Evolutionary conservation across 257 asterid genomes (phyloP).

Genomic region (Scutellaria minor): DNA sequence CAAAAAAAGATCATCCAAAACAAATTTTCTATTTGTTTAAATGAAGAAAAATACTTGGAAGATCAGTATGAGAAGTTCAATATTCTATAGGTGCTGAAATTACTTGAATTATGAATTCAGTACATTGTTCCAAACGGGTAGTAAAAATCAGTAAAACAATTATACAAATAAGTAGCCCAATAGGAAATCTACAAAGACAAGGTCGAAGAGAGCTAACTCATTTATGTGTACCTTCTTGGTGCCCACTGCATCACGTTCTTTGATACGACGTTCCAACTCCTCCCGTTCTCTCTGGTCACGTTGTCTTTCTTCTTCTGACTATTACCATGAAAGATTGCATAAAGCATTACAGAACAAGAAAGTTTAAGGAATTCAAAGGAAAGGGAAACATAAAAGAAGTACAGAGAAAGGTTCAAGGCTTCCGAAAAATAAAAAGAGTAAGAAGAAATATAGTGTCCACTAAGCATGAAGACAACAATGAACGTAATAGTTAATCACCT

Average conservation of each 20-base stretch:
- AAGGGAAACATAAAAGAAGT: constrained; percentile 5
- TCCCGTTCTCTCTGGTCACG: constrained; percentile 91
- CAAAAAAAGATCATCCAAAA: too few species aligned
- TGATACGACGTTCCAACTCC: constrained; percentile 78
- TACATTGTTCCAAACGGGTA: constrained; percentile 11
- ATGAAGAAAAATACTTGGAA: too few species aligned
- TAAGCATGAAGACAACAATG: not conserved
- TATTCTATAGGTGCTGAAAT: not conserved
- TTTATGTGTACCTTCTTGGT: constrained; percentile 74
- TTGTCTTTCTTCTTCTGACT: constrained; percentile 92
- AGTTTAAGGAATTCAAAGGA: constrained; percentile 16
- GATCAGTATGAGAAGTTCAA: not conserved
- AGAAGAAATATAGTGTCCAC: constrained; percentile 21
- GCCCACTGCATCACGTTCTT: constrained; percentile 88
- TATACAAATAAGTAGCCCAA: not conserved
- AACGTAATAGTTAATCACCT: constrained; percentile 14
- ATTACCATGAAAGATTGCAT: constrained; percentile 33
- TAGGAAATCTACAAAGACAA: constrained; percentile 13
- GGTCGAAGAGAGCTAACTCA: constrained; percentile 15
- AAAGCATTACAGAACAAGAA: constrained; percentile 19
- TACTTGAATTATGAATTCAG: constrained; percentile 24
- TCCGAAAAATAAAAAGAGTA: constrained; percentile 1
- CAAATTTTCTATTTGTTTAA: too few species aligned
- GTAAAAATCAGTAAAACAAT: constrained; percentile 13
- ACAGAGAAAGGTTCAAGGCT: constrained; percentile 11